These are phyloP conservation scores for Sechiopsis laciniata DNA, from an alignment of 306 rosid genomes.

Conservation along the genomic window DNA sequence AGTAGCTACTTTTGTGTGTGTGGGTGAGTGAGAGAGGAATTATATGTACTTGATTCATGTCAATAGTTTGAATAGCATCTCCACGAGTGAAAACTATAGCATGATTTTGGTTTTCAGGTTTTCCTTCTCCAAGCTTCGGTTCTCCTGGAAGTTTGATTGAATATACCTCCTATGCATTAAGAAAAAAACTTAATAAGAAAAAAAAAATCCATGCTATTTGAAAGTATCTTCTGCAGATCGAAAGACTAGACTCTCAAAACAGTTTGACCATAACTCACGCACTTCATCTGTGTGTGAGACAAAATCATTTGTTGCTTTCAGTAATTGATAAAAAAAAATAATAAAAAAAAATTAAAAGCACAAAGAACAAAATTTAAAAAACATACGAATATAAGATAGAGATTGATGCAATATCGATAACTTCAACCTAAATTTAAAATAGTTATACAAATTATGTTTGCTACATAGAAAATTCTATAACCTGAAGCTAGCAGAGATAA, in stretches of 20 bases:
- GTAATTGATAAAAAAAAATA: too few relatives aligned
- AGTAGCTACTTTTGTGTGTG: background rate
- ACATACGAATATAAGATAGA: too few relatives aligned
- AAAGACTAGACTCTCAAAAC: background rate
- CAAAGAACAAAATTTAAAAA: too few relatives aligned
- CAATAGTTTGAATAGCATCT: slow-evolving; percentile 94
- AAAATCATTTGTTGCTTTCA: too few relatives aligned
- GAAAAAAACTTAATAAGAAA: slow-evolving; percentile 21
- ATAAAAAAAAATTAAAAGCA: too few relatives aligned
- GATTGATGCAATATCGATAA: background rate
- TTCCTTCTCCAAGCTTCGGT: slow-evolving; percentile 98
- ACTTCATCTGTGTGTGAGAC: too few relatives aligned
- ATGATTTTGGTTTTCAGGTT: slow-evolving; percentile 98
- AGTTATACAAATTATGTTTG: background rate
- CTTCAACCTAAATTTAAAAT: slow-evolving; percentile 1
- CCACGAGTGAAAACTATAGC: slow-evolving; percentile 95
- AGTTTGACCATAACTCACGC: too few relatives aligned
- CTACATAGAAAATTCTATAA: background rate
- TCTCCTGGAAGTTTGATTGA: slow-evolving; percentile 95
- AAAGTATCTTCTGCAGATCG: background rate
- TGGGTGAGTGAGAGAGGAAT: background rate
- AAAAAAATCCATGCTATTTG: background rate
- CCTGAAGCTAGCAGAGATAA: background rate
- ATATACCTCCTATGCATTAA: slow-evolving; percentile 62
- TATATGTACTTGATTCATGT: slow-evolving; percentile 86